These are phyloP conservation scores for Gilbertella persicaria DNA, from an alignment of 371 early-diverging fungal species.

Conservation along the genomic window DNA sequence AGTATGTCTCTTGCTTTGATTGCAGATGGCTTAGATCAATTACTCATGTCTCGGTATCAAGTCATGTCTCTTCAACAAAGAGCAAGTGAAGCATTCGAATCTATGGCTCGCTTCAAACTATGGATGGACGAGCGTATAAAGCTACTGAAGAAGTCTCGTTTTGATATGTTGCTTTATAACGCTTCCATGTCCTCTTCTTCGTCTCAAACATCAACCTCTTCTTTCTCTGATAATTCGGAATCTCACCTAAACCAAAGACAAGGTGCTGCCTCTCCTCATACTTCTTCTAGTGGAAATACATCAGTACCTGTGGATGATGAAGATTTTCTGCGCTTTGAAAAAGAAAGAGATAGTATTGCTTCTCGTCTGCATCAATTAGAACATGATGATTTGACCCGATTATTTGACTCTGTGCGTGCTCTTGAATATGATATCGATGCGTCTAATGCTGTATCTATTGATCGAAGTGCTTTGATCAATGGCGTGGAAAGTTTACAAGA, in stretches of 20 bases:
- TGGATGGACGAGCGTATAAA: constrained; percentile 49
- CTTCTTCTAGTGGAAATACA: neutral
- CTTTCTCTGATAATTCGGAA: neutral
- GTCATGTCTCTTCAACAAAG: constrained; percentile 39
- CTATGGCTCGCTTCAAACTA: constrained; percentile 29
- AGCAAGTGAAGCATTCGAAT: constrained; percentile 36
- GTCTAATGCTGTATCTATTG: constrained; percentile 40
- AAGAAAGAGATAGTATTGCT: constrained; percentile 43
- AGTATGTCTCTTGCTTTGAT: constrained; percentile 44
- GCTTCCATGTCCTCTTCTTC: neutral
- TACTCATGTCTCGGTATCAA: constrained; percentile 38
- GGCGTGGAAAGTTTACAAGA: constrained; percentile 30
- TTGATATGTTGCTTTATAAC: constrained; percentile 19
- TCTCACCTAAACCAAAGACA: neutral
- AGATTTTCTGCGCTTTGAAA: constrained; percentile 42
- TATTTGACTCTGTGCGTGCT: constrained; percentile 29
- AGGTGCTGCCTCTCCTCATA: neutral
- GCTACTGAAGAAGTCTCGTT: constrained; percentile 18
- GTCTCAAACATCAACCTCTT: neutral
- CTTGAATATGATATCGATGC: constrained; percentile 43
- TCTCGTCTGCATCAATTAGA: constrained; percentile 35
- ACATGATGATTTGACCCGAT: constrained; percentile 37
- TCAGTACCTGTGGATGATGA: constrained; percentile 22
- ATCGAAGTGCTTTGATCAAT: constrained; percentile 31
- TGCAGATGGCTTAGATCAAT: constrained; percentile 45